Evolutionary conservation across 352 stramenopile species (phyloP).

Genomic region (Pythium sukuiense): DNA sequence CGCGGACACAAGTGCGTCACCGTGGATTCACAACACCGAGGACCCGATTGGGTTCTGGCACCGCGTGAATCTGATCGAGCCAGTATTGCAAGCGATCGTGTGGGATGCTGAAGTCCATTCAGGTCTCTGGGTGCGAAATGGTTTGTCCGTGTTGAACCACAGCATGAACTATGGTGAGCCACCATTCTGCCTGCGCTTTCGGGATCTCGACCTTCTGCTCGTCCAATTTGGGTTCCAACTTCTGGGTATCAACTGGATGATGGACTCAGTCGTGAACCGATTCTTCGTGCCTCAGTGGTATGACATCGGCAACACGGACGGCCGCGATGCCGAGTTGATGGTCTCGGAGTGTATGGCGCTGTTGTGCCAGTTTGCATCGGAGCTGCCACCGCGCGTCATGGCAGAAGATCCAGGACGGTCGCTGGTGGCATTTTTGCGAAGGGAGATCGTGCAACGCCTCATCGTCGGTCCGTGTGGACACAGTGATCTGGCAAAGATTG

Average conservation of each 20-base stretch:
- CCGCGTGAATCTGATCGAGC: constrained; percentile 74
- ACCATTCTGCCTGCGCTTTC: constrained; percentile 83
- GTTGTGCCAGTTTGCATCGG: constrained; percentile 72
- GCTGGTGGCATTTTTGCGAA: constrained; percentile 66
- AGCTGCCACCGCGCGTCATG: constrained; percentile 65
- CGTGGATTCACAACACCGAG: constrained; percentile 63
- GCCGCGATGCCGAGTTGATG: constrained; percentile 69
- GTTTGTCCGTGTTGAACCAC: constrained; percentile 83
- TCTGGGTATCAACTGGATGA: constrained; percentile 73
- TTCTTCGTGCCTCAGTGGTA: constrained; percentile 72
- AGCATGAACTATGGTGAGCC: constrained; percentile 90
- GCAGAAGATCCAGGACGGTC: constrained; percentile 50
- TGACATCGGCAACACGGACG: constrained; percentile 38
- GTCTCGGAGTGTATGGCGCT: constrained; percentile 79
- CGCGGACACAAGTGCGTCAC: constrained; percentile 26
- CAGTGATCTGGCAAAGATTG: constrained; percentile 83
- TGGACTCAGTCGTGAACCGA: constrained; percentile 68
- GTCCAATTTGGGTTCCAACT: constrained; percentile 80
- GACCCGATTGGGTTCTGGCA: constrained; percentile 81
- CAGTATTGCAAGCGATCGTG: constrained; percentile 79
- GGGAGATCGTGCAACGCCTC: constrained; percentile 79
- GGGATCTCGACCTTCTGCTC: constrained; percentile 79
- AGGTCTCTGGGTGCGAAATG: constrained; percentile 83
- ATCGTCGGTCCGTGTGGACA: constrained; percentile 80
- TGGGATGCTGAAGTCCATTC: constrained; percentile 87